Conservation (phyloP, 2,329 filamentous ascomycete genomes). For the Penicillium polonicum region DNA sequence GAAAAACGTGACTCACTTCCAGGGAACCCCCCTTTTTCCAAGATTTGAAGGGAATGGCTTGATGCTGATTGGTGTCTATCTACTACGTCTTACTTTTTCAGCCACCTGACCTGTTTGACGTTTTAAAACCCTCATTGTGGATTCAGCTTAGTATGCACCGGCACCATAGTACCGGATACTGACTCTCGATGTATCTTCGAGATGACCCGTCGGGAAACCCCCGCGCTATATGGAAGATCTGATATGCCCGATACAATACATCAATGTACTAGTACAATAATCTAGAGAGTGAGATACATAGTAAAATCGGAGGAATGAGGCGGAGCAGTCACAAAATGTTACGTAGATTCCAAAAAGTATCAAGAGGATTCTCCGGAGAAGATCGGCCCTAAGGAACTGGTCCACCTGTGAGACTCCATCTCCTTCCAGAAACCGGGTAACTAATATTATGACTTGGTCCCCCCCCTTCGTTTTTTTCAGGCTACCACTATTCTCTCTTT, state of each 20-base stretch:
- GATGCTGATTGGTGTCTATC: slow-evolving; percentile 14
- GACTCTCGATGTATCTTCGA: neutral
- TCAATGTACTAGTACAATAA: neutral
- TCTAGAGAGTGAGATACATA: neutral
- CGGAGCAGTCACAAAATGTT: neutral
- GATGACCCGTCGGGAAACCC: neutral
- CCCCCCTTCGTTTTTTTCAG: slow-evolving; percentile 13
- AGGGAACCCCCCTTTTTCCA: slow-evolving; percentile 5
- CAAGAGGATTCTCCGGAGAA: slow-evolving; percentile 25
- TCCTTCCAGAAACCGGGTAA: slow-evolving; percentile 20
- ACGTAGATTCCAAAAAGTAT: neutral
- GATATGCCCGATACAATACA: neutral
- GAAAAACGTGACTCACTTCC: slow-evolving; percentile 21
- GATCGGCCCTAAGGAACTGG: slow-evolving; percentile 24
- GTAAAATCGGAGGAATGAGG: neutral
- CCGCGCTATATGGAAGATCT: neutral
- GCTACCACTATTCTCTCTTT: slow-evolving; percentile 4
- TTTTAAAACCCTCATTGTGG: neutral
- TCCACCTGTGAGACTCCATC: slow-evolving; percentile 26
- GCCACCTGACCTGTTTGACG: slow-evolving; percentile 7
- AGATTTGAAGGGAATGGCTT: neutral
- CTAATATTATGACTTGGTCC: slow-evolving; percentile 7
- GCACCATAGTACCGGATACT: neutral
- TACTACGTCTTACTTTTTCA: neutral
- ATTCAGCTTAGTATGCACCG: neutral